A percentile compares a stretch with the other conserved stretches of the same genome.
These are phyloP conservation scores for Boletus rubroflammeus DNA, from an alignment of 768 basidiomycete species.

Conservation along the genomic window DNA sequence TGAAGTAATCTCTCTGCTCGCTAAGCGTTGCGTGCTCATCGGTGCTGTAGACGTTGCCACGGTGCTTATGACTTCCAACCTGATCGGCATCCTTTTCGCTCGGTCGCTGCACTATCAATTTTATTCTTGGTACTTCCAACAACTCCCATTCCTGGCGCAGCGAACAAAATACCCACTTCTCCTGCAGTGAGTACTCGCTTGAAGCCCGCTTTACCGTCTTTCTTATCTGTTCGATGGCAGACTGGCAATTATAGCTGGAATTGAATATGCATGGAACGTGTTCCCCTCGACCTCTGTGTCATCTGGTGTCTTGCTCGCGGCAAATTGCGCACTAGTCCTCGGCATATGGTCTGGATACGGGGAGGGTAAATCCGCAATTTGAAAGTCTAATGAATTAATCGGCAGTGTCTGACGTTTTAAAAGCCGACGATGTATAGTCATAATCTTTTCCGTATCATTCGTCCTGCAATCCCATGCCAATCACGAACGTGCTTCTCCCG, in stretches of 20 bases:
- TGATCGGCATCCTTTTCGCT: slow-evolving; percentile 89
- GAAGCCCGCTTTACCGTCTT: background rate
- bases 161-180: slow-evolving; percentile 60
- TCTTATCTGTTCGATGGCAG: slow-evolving; percentile 36
- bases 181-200: slow-evolving; percentile 50
- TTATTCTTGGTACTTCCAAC: slow-evolving; percentile 95
- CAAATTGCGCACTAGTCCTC: slow-evolving; percentile 48
- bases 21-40: slow-evolving; percentile 13
- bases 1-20: slow-evolving; percentile 35
- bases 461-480: slow-evolving; percentile 57
- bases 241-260: slow-evolving; percentile 50
- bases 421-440: background rate
- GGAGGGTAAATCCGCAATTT: slow-evolving; percentile 31
- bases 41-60: slow-evolving; percentile 64
- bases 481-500: slow-evolving; percentile 75
- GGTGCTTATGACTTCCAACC: slow-evolving; percentile 84
- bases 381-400: background rate
- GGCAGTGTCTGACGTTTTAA: background rate
- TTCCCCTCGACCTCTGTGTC: slow-evolving; percentile 76
- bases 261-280: slow-evolving; percentile 88
- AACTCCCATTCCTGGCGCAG: slow-evolving; percentile 81
- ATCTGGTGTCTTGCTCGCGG: slow-evolving; percentile 50
- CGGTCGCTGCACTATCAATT: slow-evolving; percentile 98
- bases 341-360: slow-evolving; percentile 55
- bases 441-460: slow-evolving; percentile 8